Evolutionary conservation across 2,329 filamentous ascomycete genomes (phyloP), one percentile per base, ranked within the genome.

Genomic region (Diaporthe caulivora): DNA sequence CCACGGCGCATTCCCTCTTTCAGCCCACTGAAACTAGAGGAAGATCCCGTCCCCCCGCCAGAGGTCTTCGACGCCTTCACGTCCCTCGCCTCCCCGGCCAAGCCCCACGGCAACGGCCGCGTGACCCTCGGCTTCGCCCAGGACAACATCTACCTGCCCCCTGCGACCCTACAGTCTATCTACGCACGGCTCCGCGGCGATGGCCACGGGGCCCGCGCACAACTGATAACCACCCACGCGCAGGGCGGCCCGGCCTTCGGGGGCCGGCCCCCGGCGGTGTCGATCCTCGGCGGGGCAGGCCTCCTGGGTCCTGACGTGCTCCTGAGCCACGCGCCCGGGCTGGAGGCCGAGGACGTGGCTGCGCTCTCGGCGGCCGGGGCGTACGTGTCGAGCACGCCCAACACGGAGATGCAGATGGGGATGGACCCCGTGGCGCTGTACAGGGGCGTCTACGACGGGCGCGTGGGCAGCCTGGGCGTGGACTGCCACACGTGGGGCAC

Each of bases 321-420:
- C 24, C 76, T 87, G 34, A 84, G 83, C 6, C 86, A 87, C 71
- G 81, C 81, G 3, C 82, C 78, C 13, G 75, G 77, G 8, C 78
- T 82, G 24, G 77, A 76, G 7, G 75, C 78, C 4, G 77, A 81
- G 10, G 84, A 86, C 60, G 81, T 80, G 1, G 77, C 78, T 11
- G 70, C 82, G 1, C 78, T 87, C 24, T 76, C 79, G 40, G 76
- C 79, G 26, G 76, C 81, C 13, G 80, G 81, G 9, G 81, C 81
- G 1, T 79, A 80, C 57, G 78, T 88, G 21, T 85, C 84, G 2
- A 81, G 80, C 21, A 88, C 87, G 0, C 87, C 87, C 0, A 84
- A 84, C n/a, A 86, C 86, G 0, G 87, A 89, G 76, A 77, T 87
- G 13, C 86, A 89, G 74, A 88, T 87, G 86, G 83, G 81, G 0